Evolutionary conservation across 805 yeast genomes (phyloP).

Genomic region (Pichia manshurica): DNA sequence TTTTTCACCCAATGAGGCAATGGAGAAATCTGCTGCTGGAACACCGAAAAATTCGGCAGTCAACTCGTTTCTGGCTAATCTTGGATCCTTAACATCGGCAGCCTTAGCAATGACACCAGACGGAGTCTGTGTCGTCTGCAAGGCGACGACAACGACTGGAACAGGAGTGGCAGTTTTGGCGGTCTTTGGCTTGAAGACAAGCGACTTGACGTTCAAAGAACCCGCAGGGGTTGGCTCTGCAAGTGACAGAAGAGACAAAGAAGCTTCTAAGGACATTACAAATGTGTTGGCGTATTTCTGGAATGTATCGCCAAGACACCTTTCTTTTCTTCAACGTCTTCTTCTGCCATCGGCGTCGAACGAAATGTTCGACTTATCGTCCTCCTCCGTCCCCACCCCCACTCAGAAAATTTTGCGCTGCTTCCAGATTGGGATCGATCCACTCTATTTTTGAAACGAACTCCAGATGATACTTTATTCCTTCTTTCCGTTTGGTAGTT

Average conservation of each 20-base stretch:
- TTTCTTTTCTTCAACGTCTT: background rate
- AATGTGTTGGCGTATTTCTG: background rate
- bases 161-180: slow-evolving; percentile 73
- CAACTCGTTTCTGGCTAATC: slow-evolving; percentile 80
- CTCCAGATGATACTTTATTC: too few species aligned
- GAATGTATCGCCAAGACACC: background rate
- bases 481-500: too few species aligned
- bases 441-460: too few species aligned
- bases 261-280: slow-evolving; percentile 60
- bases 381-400: background rate
- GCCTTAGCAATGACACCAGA: slow-evolving; percentile 56
- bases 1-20: slow-evolving; percentile 43
- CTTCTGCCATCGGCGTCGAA: too few species aligned
- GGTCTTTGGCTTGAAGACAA: slow-evolving; percentile 89
- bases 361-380: background rate
- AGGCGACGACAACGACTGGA: slow-evolving; percentile 77
- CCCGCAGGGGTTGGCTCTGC: slow-evolving; percentile 47
- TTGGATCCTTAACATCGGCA: slow-evolving; percentile 74
- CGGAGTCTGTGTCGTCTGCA: slow-evolving; percentile 66
- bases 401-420: background rate
- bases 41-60: slow-evolving; percentile 56
- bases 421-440: background rate
- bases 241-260: slow-evolving; percentile 61
- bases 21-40: slow-evolving; percentile 55
- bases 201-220: slow-evolving; percentile 57